Evolutionary conservation across 441 rosid species (phyloP).

Genomic region (Isatis lusitanica): DNA sequence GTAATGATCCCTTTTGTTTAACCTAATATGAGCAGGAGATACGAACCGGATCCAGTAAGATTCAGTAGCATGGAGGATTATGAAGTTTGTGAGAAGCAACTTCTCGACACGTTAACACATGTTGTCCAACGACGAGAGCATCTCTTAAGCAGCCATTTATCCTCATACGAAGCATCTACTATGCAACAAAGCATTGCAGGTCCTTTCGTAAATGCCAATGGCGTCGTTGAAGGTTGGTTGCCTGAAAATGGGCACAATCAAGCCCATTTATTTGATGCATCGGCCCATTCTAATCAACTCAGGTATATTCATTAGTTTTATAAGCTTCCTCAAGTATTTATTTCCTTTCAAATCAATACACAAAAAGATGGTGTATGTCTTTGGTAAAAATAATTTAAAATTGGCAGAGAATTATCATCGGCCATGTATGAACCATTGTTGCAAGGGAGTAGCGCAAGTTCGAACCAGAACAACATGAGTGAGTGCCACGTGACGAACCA

Average conservation of each 20-base stretch:
- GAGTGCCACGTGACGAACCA: slow-evolving; percentile 30
- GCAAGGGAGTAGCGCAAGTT: slow-evolving; percentile 39
- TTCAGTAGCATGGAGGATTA: slow-evolving; percentile 53
- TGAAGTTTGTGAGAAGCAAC: slow-evolving; percentile 64
- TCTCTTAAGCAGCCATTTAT: slow-evolving; percentile 45
- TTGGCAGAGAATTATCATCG: slow-evolving; percentile 33
- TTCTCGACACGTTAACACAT: slow-evolving; percentile 49
- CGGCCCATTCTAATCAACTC: slow-evolving; percentile 48
- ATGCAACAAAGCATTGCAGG: slow-evolving; percentile 51
- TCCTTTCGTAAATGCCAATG: slow-evolving; percentile 55
- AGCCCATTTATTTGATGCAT: slow-evolving; percentile 45
- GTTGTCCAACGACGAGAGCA: slow-evolving; percentile 58
- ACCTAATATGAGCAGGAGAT: slow-evolving; percentile 37
- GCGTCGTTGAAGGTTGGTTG: slow-evolving; percentile 52
- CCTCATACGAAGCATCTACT: slow-evolving; percentile 55
- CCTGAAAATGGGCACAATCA: slow-evolving; percentile 49
- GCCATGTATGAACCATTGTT: slow-evolving; percentile 36
- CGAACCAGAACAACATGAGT: slow-evolving; percentile 36
- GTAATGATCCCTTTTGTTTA: background rate
- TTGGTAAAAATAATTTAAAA: background rate
- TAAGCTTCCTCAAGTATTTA: background rate
- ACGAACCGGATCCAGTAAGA: slow-evolving; percentile 56
- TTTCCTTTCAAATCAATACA: background rate
- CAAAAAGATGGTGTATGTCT: background rate
- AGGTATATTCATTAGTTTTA: slow-evolving; percentile 34